These are phyloP conservation scores for Sphaerostilbella broomeana DNA, from an alignment of 2,329 filamentous ascomycete species.

Conservation along the genomic window DNA sequence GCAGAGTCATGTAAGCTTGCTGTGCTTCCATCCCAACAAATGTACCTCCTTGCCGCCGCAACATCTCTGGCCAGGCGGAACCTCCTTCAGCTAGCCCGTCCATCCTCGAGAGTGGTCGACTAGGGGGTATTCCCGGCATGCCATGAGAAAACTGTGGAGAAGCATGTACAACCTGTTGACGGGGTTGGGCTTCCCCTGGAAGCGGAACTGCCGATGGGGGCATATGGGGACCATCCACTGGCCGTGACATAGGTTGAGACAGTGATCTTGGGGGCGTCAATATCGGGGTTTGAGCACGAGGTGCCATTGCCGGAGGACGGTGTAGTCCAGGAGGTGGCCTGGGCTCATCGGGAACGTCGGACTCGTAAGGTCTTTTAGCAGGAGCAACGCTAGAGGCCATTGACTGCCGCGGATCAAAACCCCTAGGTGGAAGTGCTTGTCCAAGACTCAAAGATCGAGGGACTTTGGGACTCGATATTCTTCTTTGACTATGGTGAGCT, in stretches of 20 bases:
- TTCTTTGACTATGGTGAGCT: constrained; percentile 23
- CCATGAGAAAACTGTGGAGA: constrained; percentile 20
- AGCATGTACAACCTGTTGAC: constrained; percentile 13
- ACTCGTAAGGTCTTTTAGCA: constrained; percentile 28
- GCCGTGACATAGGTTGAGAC: constrained; percentile 29
- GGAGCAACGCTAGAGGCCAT: constrained; percentile 21
- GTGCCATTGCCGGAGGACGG: constrained; percentile 20
- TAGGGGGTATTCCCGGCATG: constrained; percentile 16
- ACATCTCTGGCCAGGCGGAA: constrained; percentile 27
- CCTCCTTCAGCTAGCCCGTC: constrained; percentile 18
- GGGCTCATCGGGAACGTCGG: constrained; percentile 21
- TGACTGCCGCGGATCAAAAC: constrained; percentile 19
- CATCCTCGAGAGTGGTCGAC: constrained; percentile 19
- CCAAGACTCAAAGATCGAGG: constrained; percentile 25
- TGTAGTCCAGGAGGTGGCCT: constrained; percentile 22
- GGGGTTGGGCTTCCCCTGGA: constrained; percentile 17
- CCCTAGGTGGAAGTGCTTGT: constrained; percentile 19
- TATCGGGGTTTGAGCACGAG: constrained; percentile 17
- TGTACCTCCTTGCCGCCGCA: constrained; percentile 24
- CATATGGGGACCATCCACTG: constrained; percentile 19
- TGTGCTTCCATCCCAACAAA: constrained; percentile 28
- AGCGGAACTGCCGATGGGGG: constrained; percentile 19
- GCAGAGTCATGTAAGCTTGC: constrained; percentile 33
- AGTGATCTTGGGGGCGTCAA: constrained; percentile 27
- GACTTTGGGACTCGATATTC: constrained; percentile 26